Evolutionary conservation across 345 rosid genomes (phyloP).

Genomic region (Eucalyptus pumila): DNA sequence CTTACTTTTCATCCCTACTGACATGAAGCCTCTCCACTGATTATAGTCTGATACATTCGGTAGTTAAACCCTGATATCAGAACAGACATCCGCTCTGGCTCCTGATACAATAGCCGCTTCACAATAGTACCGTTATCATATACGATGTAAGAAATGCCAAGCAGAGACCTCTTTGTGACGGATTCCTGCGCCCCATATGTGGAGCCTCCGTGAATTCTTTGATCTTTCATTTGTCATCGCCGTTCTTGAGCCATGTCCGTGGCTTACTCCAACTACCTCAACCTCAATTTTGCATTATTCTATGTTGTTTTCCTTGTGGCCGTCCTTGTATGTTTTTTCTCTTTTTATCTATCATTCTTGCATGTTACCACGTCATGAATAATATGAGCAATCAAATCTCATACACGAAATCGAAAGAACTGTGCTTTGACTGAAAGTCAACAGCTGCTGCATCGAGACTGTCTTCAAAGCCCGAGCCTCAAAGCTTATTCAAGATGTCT

Average conservation of each 20-base stretch:
- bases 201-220: not conserved
- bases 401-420: not conserved
- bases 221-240: not conserved
- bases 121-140: not conserved
- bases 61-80: not conserved
- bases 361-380: not conserved
- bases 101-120: not conserved
- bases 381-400: not conserved
- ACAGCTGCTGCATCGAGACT: not conserved
- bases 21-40: no score
- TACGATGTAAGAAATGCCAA: not conserved
- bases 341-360: not conserved
- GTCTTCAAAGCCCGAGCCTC: not conserved
- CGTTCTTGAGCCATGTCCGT: not conserved
- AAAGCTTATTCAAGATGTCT: not conserved
- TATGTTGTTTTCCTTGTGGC: not conserved
- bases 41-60: no score
- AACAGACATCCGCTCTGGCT: not conserved
- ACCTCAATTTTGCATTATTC: not conserved
- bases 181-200: not conserved
- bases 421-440: not conserved
- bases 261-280: not conserved
- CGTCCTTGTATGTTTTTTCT: not conserved
- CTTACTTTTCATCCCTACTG: no score
- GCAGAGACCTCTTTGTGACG: not conserved